Evolutionary conservation across 495 filamentous ascomycete species (phyloP), one percentile per base, ranked within the genome.

Genomic region (Cryomyces minteri): DNA sequence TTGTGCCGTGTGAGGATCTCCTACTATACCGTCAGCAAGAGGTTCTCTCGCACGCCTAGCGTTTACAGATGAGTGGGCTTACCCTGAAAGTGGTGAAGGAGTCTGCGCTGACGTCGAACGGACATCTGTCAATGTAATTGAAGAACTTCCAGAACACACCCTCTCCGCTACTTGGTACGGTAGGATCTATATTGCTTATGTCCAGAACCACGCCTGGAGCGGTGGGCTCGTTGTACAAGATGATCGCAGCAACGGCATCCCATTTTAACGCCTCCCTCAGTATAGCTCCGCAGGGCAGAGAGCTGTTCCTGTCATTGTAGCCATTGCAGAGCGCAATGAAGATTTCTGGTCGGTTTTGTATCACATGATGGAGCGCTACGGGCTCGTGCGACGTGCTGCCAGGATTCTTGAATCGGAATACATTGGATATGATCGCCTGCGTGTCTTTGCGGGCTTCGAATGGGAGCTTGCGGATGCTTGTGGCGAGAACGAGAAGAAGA

Each of bases 91-190:
- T 96, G 36, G 84, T 90, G 55, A 96, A 99, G 1, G 92, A 88
- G 66, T 96, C 92, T 31, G 92, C 88, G 54, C 86, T 88, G 47
- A 96, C 82, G 66, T 99, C 92, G 59, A 99, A 99, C 12, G 80
- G 85, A 48, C 84, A 80, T 55, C 81, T 78, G 58, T 96, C 85
- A 46, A 99, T 94, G 83, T 88, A 99, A 41, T 83, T 73, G 56
- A 99, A 99, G 63, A 96, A 96, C n/a, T 70, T 74, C 92, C 92
- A 99, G 58, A 99, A 95, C 2, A 94, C 73, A 0, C 88, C 88
- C 10, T 73, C 68, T 12, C 86, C 86, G 8, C 67, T 76, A 50
- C 85, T 79, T 31, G 68, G 73, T 9, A 70, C 59, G 29, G 77
- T 74, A 18, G 74, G 70, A 51, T 86, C 76, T 46, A 92, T 74